Evolutionary conservation across 176 grass and related monocot genomes (phyloP), one percentile per base, ranked within the genome.

Genomic region (Luzula sylvatica): DNA sequence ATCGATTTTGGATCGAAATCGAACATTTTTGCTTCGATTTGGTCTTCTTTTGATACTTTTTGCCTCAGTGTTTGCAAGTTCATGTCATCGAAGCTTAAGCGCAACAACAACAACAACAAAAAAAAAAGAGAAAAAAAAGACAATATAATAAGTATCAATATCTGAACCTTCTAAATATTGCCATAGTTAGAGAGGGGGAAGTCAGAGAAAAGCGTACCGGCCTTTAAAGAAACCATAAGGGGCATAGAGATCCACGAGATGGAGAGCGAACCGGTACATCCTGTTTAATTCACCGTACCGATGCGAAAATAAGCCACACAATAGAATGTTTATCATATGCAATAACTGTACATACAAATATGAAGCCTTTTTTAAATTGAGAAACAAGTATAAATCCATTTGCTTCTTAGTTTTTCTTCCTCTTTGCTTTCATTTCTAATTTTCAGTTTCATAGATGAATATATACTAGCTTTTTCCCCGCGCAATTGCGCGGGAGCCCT

Each of bases 231-330:
- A n/a, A n/a, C n/a, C n/a, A 58, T 82, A 94, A 0, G 87, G 87
- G 1, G 69, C 44, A 42, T 87, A 87, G 9, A 94, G 67, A 3
- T 82, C 74, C 32, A 82, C 70, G 4, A 94, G 78, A 20, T 60
- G 78, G 81, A 76, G 78, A 20, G 75, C 53, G n/a, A 73, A 87
- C 7, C 12, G 53, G 69, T 82, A 94, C 21, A 58, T 76, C 16
- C 57, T 55, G 5, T 44, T 44, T 4, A 56, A 12, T 20, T 73
- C 50, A 11, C 65, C 47, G 26, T 73, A 73, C 3, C 15, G 15
- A 3, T 44, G 17, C 0, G 20, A 51, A 15, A 73, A 46, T 21
- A 5, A 2, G 8, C 70, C 56, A 3, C 59, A 46, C 0, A 30
- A 47, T 46, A 55, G 15, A 11, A 73, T 22, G 32, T 65, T 73